Base-by-base conservation (phyloP, 2,329 filamentous ascomycete genomes). In the Phoma sp. region DNA sequence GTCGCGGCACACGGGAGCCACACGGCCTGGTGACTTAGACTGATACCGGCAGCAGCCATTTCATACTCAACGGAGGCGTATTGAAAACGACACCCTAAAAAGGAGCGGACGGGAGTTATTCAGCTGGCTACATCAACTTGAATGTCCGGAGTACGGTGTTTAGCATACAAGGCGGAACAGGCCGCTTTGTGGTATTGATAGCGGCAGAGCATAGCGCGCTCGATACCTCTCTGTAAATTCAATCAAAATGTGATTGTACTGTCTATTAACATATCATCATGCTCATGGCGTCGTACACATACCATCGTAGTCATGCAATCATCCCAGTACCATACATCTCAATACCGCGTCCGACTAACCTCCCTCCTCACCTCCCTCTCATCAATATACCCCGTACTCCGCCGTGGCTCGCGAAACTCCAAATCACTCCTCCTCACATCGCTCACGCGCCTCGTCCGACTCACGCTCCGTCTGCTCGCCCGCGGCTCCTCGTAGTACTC, bases 401-500 rank as follows among this genome's bases (percentile, higher is more conserved):
- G 57, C 47, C 66, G 61, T 43, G 64, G 59, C 50, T 60, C 57
- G 46, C 67, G 56, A 29, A 64, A 58, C 28, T 54, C 51, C 21
- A 47, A 17, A 42, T 53, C 49, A 9, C 40, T 39, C 10, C 40
- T 32, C 48, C 47, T 12, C 20, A 53, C 38, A 42, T 53, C 50
- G 34, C 67, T 68, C 4, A 65, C 53, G 26, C 69, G 42, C 30
- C 68, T 28, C 23, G 42, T 64, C 18, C 65, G 57, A 25, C 64
- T 63, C 23, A 68, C 64, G 37, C 69, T 71, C 42, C 67, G 63
- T 21, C 61, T 61, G 34, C 68, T 66, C 1, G 64, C 55, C 25
- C 64, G 39, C 20, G 65, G 65, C 56, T 68, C 64, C 47, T 72
- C 70, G 15, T 63, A 53, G 33, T 70, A 69, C 49, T 67, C 69